These are phyloP conservation scores for Viola pubescens DNA, from an alignment of 441 rosid genomes.

Conservation along the genomic window DNA sequence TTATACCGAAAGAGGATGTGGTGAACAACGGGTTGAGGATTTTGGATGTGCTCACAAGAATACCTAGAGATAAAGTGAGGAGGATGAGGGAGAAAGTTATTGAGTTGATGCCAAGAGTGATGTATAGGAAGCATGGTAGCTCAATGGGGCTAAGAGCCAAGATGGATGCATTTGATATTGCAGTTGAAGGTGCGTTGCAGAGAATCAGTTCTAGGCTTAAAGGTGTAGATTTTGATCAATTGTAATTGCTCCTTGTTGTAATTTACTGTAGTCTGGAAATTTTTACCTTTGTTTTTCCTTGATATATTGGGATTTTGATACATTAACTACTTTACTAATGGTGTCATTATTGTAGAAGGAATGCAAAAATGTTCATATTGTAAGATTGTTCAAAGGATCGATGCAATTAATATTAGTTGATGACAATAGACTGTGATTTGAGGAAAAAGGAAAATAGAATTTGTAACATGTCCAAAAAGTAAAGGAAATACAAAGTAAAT, in stretches of 20 bases:
- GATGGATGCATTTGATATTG: conserved; percentile 82
- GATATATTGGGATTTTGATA: not conserved
- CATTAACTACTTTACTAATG: no score
- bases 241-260: no score
- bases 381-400: not conserved
- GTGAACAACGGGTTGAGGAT: conserved; percentile 59
- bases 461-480: conserved; percentile 21
- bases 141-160: conserved; percentile 42
- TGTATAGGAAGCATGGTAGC: conserved; percentile 74
- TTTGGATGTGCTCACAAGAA: conserved; percentile 58
- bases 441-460: conserved; percentile 15
- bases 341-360: not conserved
- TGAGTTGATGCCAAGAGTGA: conserved; percentile 62
- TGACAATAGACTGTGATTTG: not conserved
- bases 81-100: conserved; percentile 62
- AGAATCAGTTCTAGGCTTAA: conserved; percentile 45
- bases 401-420: no score
- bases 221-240: not conserved
- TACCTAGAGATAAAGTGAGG: conserved; percentile 48
- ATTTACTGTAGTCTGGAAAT: no score
- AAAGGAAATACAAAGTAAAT: conserved; percentile 12
- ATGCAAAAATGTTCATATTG: not conserved
- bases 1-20: conserved; percentile 74
- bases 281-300: not conserved
- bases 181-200: conserved; percentile 59